A percentile compares a stretch with the other conserved stretches of the same genome.
Evolutionary conservation across 352 stramenopile genomes (phyloP).

Genomic region (Phytophthora agathidicida): DNA sequence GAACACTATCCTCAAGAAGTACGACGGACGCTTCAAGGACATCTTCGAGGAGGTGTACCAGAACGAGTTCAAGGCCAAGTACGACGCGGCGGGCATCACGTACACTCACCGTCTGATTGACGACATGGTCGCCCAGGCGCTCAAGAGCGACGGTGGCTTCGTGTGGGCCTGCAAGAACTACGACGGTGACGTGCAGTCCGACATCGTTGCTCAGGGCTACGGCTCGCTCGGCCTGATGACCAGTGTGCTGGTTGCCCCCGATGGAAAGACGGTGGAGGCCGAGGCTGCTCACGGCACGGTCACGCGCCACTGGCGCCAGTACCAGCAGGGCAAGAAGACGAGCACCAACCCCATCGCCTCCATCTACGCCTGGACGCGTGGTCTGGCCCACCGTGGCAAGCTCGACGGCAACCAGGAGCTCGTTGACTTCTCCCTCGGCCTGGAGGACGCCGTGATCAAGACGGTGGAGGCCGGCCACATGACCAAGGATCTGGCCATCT

Average conservation of each 20-base stretch:
- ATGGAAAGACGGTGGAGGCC: slow-evolving; percentile 85
- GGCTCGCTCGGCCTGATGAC: slow-evolving; percentile 85
- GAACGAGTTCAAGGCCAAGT: slow-evolving; percentile 77
- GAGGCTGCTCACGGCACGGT: slow-evolving; percentile 87
- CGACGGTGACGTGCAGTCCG: slow-evolving; percentile 81
- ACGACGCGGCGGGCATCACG: slow-evolving; percentile 71
- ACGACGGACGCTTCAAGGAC: slow-evolving; percentile 81
- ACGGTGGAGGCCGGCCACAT: slow-evolving; percentile 81
- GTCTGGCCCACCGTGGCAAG: slow-evolving; percentile 70
- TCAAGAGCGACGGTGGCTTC: slow-evolving; percentile 81
- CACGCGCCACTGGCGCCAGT: slow-evolving; percentile 83
- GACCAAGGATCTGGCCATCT: slow-evolving; percentile 87
- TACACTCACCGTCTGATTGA: slow-evolving; percentile 86
- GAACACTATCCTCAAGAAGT: slow-evolving; percentile 88
- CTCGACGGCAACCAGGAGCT: slow-evolving; percentile 83
- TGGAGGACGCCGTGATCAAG: slow-evolving; percentile 76
- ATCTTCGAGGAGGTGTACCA: slow-evolving; percentile 88
- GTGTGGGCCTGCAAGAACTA: slow-evolving; percentile 90
- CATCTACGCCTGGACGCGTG: slow-evolving; percentile 86
- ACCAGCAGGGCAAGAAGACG: slow-evolving; percentile 83
- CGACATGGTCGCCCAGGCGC: slow-evolving; percentile 84
- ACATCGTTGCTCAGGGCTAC: slow-evolving; percentile 84
- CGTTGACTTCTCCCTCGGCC: slow-evolving; percentile 54
- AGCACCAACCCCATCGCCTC: slow-evolving; percentile 82
- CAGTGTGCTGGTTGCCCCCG: slow-evolving; percentile 67